Base-by-base conservation (phyloP, 1,284 basidiomycete species). In the Ganoderma meredithae region DNA sequence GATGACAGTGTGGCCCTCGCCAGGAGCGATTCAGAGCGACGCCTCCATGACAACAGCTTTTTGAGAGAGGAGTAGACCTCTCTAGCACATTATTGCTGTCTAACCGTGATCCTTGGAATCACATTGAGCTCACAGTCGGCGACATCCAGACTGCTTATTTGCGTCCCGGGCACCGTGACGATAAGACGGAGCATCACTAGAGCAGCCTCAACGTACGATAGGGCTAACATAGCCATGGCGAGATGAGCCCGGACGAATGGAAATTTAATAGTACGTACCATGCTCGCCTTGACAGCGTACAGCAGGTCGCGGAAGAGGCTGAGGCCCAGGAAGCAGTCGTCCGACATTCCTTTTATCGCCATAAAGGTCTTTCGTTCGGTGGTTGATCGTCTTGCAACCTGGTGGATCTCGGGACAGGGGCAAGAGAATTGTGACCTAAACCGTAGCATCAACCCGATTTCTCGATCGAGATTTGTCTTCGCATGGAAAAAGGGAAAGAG, bases 241-340 rank as follows among this genome's bases (percentile, higher is more conserved):
- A 60, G 58, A 25, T 40, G 22, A n/a, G 40, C 43, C 58, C 36
- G 13, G 58, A 40, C 52, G 22, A 39, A 15, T 39, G 58, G 58
- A 41, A 15, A 60, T 60, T 33, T 8, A 10, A 33, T n/a, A 19
- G 55, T 17, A 13, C 22, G 10, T 43, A 39, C 22, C 41, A 13
- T 60, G 19, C 58, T 41, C 12, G 15, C 39, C 39, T 60, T 60
- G 33, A 58, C 33, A 22, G 55, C 2, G 55, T 39, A 58, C 19
- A 33, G 19, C 33, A 33, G n/a, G 27, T 55, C 53, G 15, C 33
- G 19, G 36, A 39, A 58, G 33, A 58, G 19, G 55, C 22, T n/a
- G 9, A 58, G 17, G 36, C 3, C 36, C 36, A 36, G 7, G 55
- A 58, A 5, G 55, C 33, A 10, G 33, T 39, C 13, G 17, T 19